A percentile compares a stretch with the other conserved stretches of the same genome.
Evolutionary conservation across 2,329 filamentous ascomycete genomes (phyloP).

Genomic region (Phialophora verrucosa): DNA sequence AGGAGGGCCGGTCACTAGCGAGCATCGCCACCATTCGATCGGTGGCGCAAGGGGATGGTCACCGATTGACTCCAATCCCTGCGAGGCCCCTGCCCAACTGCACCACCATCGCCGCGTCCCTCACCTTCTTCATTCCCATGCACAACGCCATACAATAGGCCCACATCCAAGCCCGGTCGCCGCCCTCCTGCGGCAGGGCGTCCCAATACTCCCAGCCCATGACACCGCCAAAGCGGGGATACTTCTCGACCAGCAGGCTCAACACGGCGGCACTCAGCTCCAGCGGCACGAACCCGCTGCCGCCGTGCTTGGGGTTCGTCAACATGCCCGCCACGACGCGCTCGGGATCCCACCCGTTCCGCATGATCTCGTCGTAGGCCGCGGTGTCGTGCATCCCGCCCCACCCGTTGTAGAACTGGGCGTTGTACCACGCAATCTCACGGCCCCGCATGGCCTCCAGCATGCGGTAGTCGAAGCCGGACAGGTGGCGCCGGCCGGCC

Average conservation of each 20-base stretch:
- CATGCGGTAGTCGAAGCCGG: constrained; percentile 79
- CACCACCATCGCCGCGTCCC: constrained; percentile 44
- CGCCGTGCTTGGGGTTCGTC: constrained; percentile 76
- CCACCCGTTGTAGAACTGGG: constrained; percentile 94
- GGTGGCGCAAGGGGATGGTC: neutral
- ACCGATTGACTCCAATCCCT: constrained; percentile 24
- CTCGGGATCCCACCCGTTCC: constrained; percentile 70
- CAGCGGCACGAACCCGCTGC: constrained; percentile 66
- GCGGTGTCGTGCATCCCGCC: constrained; percentile 64
- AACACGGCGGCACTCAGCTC: constrained; percentile 64
- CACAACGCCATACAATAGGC: constrained; percentile 68
- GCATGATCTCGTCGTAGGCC: constrained; percentile 51
- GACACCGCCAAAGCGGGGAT: constrained; percentile 78
- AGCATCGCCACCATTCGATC: neutral
- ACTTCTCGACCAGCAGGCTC: constrained; percentile 62
- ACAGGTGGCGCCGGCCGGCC: constrained; percentile 64
- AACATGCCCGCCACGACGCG: constrained; percentile 81
- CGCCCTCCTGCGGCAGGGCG: constrained; percentile 63
- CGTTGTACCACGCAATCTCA: constrained; percentile 83
- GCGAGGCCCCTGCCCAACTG: constrained; percentile 43
- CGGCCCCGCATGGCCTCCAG: constrained; percentile 71
- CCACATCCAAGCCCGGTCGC: constrained; percentile 75
- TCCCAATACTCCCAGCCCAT: constrained; percentile 98
- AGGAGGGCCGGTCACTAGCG: no score
- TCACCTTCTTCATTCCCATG: constrained; percentile 51